These are phyloP conservation scores for Chenopodium album DNA, from an alignment of 148 eudicot genomes.

Conservation along the genomic window DNA sequence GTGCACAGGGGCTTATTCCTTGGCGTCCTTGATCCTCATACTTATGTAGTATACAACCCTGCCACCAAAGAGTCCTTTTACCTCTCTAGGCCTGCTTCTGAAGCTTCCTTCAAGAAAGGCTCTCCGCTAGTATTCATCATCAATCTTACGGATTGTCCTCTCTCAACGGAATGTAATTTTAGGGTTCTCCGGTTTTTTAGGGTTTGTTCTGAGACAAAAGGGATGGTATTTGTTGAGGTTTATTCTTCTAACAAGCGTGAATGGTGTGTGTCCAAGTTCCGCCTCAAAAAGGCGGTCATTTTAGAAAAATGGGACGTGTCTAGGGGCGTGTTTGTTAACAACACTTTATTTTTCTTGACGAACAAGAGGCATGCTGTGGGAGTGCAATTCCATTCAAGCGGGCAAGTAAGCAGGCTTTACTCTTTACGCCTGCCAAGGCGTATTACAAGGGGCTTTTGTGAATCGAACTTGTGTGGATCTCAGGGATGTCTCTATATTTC, in stretches of 20 bases:
- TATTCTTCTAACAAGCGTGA: constrained; percentile 9
- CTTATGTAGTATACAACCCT: too few relatives aligned
- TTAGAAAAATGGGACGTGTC: not conserved
- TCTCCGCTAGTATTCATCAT: too few relatives aligned
- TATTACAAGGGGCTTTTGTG: not conserved
- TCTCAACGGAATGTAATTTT: too few relatives aligned
- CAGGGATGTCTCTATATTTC: not conserved
- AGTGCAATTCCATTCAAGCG: not conserved
- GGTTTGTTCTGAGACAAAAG: too few relatives aligned
- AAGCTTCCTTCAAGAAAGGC: too few relatives aligned
- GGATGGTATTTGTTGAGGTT: not conserved
- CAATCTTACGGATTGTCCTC: too few relatives aligned
- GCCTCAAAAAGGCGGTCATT: not conserved
- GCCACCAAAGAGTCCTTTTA: too few relatives aligned
- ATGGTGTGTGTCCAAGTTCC: not conserved
- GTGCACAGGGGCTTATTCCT: too few relatives aligned
- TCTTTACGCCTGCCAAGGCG: not conserved
- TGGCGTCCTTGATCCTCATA: too few relatives aligned
- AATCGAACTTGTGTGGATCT: not conserved
- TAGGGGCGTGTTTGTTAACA: not conserved
- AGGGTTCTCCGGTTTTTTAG: too few relatives aligned
- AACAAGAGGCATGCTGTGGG: not conserved
- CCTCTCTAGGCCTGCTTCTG: too few relatives aligned
- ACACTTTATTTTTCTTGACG: constrained; percentile 3
- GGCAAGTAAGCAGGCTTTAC: not conserved